Percentiles rank a stretch among this genome's conserved stretches.
phyloP scores from a whole-genome alignment of 345 rosid genomes.

The Eucalyptus curtisii region DNA sequence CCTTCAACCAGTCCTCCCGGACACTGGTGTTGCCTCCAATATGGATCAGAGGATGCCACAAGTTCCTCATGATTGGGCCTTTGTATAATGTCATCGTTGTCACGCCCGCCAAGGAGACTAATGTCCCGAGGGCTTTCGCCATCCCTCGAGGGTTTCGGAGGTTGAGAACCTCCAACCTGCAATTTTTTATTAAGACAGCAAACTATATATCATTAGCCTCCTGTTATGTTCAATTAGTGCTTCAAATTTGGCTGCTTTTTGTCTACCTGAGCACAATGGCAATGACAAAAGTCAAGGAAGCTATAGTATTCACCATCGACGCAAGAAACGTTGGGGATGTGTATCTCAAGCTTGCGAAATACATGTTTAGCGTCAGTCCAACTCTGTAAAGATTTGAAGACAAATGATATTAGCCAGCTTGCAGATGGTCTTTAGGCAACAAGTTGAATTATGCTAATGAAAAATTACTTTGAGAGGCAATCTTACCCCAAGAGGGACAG shows the following conservation, averaged over 20 bases:
- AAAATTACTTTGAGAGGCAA: neutral
- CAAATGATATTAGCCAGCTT: neutral
- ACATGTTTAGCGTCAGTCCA: constrained; percentile 45
- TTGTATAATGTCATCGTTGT: constrained; percentile 42
- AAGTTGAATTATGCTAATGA: neutral
- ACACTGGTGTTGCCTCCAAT: constrained; percentile 3
- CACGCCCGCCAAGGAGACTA: constrained; percentile 42
- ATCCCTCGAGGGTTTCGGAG: constrained; percentile 35
- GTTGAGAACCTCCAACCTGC: constrained; percentile 45
- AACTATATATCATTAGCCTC: neutral
- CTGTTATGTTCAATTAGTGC: neutral
- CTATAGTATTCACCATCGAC: constrained; percentile 28
- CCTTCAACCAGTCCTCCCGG: constrained; percentile 49
- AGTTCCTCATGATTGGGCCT: constrained; percentile 29
- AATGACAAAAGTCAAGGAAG: constrained; percentile 37
- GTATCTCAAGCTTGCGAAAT: constrained; percentile 36
- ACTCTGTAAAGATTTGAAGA: constrained; percentile 25
- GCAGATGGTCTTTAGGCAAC: neutral
- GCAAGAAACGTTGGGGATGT: constrained; percentile 46
- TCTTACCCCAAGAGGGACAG: constrained; percentile 58
- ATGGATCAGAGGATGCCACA: constrained; percentile 25
- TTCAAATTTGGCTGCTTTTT: neutral
- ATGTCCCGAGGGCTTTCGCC: constrained; percentile 44
- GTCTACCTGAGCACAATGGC: constrained; percentile 30
- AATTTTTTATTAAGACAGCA: neutral